These are phyloP conservation scores for Plenodomus tracheiphilus DNA, from an alignment of 2,329 filamentous ascomycete genomes.

Conservation along the genomic window DNA sequence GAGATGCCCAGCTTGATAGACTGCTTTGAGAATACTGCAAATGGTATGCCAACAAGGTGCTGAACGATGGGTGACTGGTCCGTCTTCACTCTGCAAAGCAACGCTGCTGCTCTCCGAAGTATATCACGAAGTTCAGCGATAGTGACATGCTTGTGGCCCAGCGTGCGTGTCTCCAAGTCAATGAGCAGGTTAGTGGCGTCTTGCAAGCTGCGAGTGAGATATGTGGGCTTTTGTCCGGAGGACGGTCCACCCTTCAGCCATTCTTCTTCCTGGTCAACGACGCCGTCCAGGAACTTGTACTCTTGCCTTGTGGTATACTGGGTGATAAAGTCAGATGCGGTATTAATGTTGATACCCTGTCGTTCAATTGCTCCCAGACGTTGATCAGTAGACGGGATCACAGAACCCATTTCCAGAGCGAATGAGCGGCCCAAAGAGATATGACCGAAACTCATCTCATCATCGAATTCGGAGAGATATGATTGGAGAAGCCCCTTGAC, in stretches of 20 bases:
- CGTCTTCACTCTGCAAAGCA: slow-evolving; percentile 77
- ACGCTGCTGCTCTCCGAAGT: slow-evolving; percentile 79
- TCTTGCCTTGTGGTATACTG: slow-evolving; percentile 97
- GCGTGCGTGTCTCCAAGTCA: slow-evolving; percentile 72
- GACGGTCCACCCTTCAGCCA: slow-evolving; percentile 60
- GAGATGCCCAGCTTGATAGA: slow-evolving; percentile 95
- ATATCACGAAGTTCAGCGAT: slow-evolving; percentile 78
- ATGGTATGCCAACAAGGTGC: slow-evolving; percentile 89
- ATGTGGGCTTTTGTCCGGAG: slow-evolving; percentile 14
- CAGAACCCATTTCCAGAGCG: slow-evolving; percentile 86
- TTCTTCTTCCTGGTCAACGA: slow-evolving; percentile 66
- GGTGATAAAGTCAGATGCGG: slow-evolving; percentile 92
- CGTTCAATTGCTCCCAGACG: slow-evolving; percentile 78
- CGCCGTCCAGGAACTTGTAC: slow-evolving; percentile 82
- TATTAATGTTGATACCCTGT: slow-evolving; percentile 77
- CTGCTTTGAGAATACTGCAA: slow-evolving; percentile 89
- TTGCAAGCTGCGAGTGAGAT: slow-evolving; percentile 50
- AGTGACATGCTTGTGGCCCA: slow-evolving; percentile 69
- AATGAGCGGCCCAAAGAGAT: slow-evolving; percentile 92
- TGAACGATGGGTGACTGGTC: slow-evolving; percentile 80
- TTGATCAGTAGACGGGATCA: slow-evolving; percentile 84
- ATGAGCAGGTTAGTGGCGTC: slow-evolving; percentile 64
- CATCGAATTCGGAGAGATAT: slow-evolving; percentile 92
- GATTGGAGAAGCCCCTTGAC: slow-evolving; percentile 95
- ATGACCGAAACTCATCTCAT: slow-evolving; percentile 88